These are phyloP conservation scores for Globisporangium cystogenes DNA, from an alignment of 352 stramenopile genomes.

Conservation along the genomic window DNA sequence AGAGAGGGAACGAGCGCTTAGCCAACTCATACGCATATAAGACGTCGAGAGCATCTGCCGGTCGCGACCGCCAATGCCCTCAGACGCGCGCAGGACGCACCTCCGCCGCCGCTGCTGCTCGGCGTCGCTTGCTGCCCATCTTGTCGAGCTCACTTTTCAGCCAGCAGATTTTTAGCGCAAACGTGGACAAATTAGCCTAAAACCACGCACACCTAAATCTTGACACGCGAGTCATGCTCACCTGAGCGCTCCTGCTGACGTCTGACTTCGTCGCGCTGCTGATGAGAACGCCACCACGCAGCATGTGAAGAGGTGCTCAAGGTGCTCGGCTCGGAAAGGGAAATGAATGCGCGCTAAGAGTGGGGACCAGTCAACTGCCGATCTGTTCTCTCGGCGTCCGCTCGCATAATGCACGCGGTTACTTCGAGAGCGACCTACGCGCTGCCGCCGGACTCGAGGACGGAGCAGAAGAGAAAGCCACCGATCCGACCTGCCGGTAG, in stretches of 20 bases:
- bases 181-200: background rate
- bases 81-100: constrained; percentile 3
- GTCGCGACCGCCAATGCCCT: no score
- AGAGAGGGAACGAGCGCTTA: background rate
- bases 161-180: constrained; percentile 4
- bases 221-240: background rate
- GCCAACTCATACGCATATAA: background rate
- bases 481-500: no score
- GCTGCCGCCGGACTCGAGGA: background rate
- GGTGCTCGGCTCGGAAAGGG: no score
- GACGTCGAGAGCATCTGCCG: background rate
- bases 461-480: background rate
- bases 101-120: constrained; percentile 6
- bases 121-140: constrained; percentile 21
- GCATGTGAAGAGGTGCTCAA: background rate
- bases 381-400: background rate
- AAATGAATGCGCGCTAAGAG: background rate
- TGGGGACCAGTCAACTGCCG: background rate
- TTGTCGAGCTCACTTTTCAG: constrained; percentile 1
- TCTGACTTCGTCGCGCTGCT: no score
- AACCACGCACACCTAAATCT: background rate
- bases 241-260: no score
- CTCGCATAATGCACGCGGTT: no score
- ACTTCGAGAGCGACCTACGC: no score
- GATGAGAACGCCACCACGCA: background rate